These are phyloP conservation scores for Solidago caesia DNA, from an alignment of 129 eudicot genomes.

Conservation along the genomic window DNA sequence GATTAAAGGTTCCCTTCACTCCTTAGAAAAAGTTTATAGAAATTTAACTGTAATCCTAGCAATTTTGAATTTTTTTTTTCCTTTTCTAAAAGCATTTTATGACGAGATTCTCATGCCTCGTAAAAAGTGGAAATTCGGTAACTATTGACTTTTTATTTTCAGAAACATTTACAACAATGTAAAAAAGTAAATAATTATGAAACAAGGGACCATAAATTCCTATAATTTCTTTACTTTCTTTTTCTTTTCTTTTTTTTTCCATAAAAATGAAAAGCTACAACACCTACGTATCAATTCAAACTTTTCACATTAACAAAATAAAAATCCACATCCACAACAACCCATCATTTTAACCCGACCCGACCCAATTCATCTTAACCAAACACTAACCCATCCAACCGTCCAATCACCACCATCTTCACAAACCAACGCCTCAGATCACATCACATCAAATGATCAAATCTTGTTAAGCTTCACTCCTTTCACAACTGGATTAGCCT, in stretches of 20 bases:
- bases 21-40: too few species aligned
- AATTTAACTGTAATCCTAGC: too few species aligned
- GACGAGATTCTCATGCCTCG: too few species aligned
- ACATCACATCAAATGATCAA: constrained; percentile 15
- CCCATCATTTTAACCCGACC: constrained; percentile 24
- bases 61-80: too few species aligned
- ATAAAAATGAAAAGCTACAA: constrained; percentile 22
- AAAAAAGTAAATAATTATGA: background rate
- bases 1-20: too few species aligned
- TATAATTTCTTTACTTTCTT: background rate
- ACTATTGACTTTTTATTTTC: too few species aligned
- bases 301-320: constrained; percentile 24
- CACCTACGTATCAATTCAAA: constrained; percentile 31
- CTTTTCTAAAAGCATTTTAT: too few species aligned
- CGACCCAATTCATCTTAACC: constrained; percentile 4
- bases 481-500: constrained; percentile 64
- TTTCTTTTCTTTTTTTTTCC: background rate
- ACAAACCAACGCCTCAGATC: constrained; percentile 25
- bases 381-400: constrained; percentile 5
- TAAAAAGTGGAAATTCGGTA: too few species aligned
- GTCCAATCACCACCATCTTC: constrained; percentile 15
- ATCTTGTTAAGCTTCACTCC: constrained; percentile 57
- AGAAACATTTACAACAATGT: too few species aligned
- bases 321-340: constrained; percentile 3
- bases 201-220: constrained; percentile 5